These are phyloP conservation scores for Globisporangium middletonii DNA, from an alignment of 352 stramenopile genomes.

Conservation along the genomic window DNA sequence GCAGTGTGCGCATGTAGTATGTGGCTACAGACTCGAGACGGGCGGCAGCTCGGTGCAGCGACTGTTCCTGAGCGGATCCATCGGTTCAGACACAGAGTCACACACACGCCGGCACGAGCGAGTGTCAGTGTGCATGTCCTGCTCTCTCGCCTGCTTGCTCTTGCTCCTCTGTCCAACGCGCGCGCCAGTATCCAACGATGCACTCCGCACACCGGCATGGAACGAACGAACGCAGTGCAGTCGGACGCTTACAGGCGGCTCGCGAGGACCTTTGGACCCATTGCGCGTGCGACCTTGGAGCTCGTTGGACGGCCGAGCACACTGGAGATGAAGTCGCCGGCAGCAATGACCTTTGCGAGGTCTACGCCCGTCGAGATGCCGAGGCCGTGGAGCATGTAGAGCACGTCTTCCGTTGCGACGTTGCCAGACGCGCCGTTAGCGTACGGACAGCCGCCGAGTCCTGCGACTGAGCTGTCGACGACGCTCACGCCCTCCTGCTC, in stretches of 20 bases:
- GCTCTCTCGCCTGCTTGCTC: neutral
- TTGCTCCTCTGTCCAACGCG: too few relatives aligned
- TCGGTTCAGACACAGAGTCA: neutral
- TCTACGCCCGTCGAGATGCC: conserved; percentile 94
- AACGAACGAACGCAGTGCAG: neutral
- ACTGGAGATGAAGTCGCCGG: conserved; percentile 85
- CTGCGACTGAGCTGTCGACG: conserved; percentile 93
- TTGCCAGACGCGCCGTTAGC: conserved; percentile 95
- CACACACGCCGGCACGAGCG: neutral
- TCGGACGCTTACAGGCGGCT: conserved; percentile 37
- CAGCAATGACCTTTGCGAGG: conserved; percentile 88
- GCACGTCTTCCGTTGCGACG: conserved; percentile 95
- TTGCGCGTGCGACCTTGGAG: conserved; percentile 84
- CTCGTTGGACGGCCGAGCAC: conserved; percentile 68
- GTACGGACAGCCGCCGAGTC: conserved; percentile 96
- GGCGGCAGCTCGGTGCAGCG: neutral
- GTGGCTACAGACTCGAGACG: neutral
- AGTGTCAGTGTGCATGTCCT: neutral
- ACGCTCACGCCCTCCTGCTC: conserved; percentile 86
- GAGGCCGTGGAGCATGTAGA: conserved; percentile 96
- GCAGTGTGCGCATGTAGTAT: neutral
- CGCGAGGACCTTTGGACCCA: conserved; percentile 31
- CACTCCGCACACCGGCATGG: neutral
- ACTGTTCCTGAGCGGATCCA: neutral
- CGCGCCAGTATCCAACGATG: neutral